Evolutionary conservation across 2,329 filamentous ascomycete species (phyloP).

Genomic region (Aspergillus awamori): DNA sequence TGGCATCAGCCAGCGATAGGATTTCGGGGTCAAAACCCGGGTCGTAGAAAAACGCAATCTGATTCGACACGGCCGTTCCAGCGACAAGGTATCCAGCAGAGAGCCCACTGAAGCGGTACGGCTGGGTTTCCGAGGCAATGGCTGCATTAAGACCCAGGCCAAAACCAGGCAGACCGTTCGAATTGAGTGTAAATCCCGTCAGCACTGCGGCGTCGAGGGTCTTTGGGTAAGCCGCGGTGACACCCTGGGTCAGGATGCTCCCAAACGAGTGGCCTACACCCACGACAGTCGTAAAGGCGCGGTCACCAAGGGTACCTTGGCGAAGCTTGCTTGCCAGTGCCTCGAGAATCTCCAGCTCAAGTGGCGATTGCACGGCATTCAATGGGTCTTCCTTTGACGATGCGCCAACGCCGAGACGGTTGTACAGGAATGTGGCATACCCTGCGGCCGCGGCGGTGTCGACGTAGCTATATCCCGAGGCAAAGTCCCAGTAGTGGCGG

Average conservation of each 20-base stretch:
- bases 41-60: background rate
- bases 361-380: background rate
- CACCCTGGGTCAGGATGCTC: background rate
- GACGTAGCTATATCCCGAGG: background rate
- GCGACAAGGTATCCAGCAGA: background rate
- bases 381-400: background rate
- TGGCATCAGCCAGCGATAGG: too few relatives aligned
- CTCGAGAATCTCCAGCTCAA: background rate
- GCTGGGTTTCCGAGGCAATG: background rate
- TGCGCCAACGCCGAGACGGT: background rate
- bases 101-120: background rate
- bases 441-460: background rate
- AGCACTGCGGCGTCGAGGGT: background rate
- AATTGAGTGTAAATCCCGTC: background rate
- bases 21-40: background rate
- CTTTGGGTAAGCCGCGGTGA: background rate
- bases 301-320: background rate
- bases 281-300: background rate
- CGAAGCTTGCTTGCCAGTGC: background rate
- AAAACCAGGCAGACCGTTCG: background rate
- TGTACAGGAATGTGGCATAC: background rate
- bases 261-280: background rate
- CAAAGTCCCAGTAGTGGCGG: background rate
- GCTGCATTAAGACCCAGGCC: background rate
- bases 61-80: background rate